These are phyloP conservation scores for Lactifluus pinguis DNA, from an alignment of 768 basidiomycete genomes.

Conservation along the genomic window DNA sequence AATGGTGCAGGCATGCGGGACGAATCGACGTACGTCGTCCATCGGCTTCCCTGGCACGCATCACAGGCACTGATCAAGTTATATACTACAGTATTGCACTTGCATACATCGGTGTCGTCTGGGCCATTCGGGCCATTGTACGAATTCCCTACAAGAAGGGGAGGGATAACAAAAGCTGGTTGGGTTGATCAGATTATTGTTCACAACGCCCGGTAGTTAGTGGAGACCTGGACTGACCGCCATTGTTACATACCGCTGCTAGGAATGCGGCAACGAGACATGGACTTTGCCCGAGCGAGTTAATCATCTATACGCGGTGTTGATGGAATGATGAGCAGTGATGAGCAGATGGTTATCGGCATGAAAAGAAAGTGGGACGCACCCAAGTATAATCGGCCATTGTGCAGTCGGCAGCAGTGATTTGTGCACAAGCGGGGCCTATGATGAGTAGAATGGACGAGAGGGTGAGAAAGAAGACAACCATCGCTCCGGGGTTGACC, in stretches of 20 bases:
- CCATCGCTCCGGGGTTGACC: neutral
- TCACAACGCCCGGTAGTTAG: neutral
- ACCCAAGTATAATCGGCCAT: conserved; percentile 3
- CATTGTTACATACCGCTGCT: neutral
- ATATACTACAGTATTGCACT: conserved; percentile 24
- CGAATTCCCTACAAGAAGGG: neutral
- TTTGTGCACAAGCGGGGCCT: neutral
- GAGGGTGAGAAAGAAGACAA: neutral
- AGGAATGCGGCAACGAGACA: conserved; percentile 6
- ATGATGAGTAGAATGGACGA: neutral
- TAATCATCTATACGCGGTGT: neutral
- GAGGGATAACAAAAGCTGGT: neutral
- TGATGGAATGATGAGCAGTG: too few relatives aligned
- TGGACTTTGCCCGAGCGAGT: conserved; percentile 10
- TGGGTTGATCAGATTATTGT: neutral
- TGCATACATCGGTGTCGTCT: conserved; percentile 12
- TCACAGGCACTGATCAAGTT: conserved; percentile 24
- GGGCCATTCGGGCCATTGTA: conserved; percentile 7
- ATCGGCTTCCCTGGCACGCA: conserved; percentile 19
- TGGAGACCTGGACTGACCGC: neutral
- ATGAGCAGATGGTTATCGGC: neutral
- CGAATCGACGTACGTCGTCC: conserved; percentile 9
- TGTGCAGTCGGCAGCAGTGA: conserved; percentile 1
- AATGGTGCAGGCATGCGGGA: neutral
- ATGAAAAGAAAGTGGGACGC: neutral